These are phyloP conservation scores for Amyloporia xantha DNA, from an alignment of 768 basidiomycete species.

Conservation along the genomic window DNA sequence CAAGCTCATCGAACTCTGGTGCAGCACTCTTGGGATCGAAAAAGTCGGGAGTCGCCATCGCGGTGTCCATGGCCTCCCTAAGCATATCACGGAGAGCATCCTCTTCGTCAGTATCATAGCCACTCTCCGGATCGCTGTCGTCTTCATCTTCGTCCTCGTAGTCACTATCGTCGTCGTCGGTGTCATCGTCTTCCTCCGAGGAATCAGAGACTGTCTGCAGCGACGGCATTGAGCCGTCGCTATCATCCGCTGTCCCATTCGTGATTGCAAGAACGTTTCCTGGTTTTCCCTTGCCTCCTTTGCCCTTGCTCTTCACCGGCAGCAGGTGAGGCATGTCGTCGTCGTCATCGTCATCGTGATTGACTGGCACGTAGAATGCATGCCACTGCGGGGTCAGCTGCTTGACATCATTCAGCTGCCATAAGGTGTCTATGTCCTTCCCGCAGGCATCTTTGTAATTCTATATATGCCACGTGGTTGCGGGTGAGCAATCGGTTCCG, in stretches of 20 bases:
- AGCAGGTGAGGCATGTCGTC: slow-evolving; percentile 18
- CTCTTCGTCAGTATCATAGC: slow-evolving; percentile 63
- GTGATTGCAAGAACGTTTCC: slow-evolving; percentile 45
- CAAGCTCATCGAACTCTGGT: slow-evolving; percentile 32
- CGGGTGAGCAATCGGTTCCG: background rate
- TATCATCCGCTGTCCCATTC: slow-evolving; percentile 38
- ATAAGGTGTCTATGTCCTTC: slow-evolving; percentile 52
- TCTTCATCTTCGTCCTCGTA: slow-evolving; percentile 29
- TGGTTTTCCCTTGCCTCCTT: slow-evolving; percentile 23
- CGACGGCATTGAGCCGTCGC: slow-evolving; percentile 55
- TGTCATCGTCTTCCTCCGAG: slow-evolving; percentile 37
- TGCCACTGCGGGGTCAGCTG: slow-evolving; percentile 56
- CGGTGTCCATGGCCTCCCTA: slow-evolving; percentile 69
- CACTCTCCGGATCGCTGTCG: slow-evolving; percentile 33
- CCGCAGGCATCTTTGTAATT: slow-evolving; percentile 52
- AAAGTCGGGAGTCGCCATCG: slow-evolving; percentile 50
- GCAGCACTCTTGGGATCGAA: slow-evolving; percentile 39
- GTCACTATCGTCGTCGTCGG: slow-evolving; percentile 31
- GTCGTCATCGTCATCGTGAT: slow-evolving; percentile 20
- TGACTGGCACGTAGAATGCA: slow-evolving; percentile 27
- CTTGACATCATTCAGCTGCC: slow-evolving; percentile 51
- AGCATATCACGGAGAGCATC: slow-evolving; percentile 55
- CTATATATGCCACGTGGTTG: slow-evolving; percentile 28
- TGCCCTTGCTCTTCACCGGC: slow-evolving; percentile 16
- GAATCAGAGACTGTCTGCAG: slow-evolving; percentile 63